Conservation (phyloP, 2,329 filamentous ascomycete species). For the Arthrobotrys entomopaga region DNA sequence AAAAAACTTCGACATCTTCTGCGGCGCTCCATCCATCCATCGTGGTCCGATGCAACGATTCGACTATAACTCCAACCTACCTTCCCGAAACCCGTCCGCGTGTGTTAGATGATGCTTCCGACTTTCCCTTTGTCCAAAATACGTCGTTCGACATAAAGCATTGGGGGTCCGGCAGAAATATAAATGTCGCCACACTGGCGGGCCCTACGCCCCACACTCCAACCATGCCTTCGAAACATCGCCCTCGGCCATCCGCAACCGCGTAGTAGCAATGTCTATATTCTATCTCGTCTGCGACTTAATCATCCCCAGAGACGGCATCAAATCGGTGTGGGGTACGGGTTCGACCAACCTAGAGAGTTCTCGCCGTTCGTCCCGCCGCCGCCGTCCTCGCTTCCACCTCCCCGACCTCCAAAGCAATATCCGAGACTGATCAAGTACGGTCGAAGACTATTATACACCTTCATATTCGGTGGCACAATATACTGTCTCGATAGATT, state of each 20-base stretch:
- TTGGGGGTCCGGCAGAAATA: slow-evolving; percentile 22
- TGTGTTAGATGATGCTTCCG: slow-evolving; percentile 37
- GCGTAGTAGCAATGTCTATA: slow-evolving; percentile 3
- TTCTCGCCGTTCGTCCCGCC: slow-evolving; percentile 79
- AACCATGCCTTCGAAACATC: slow-evolving; percentile 36
- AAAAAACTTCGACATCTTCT: neutral
- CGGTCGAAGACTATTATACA: slow-evolving; percentile 76
- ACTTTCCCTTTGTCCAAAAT: slow-evolving; percentile 8
- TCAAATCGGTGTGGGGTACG: slow-evolving; percentile 49
- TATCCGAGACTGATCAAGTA: slow-evolving; percentile 78
- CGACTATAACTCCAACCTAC: slow-evolving; percentile 3
- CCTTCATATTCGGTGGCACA: slow-evolving; percentile 70
- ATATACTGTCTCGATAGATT: slow-evolving; percentile 76
- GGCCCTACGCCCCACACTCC: slow-evolving; percentile 39
- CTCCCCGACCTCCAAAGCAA: slow-evolving; percentile 72
- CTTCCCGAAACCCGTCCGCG: slow-evolving; percentile 14
- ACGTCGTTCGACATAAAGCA: slow-evolving; percentile 13
- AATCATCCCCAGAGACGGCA: slow-evolving; percentile 41
- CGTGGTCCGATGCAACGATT: slow-evolving; percentile 12
- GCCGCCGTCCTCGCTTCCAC: slow-evolving; percentile 79
- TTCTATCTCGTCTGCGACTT: slow-evolving; percentile 20
- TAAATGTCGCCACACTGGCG: slow-evolving; percentile 40
- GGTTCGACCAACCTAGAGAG: slow-evolving; percentile 54
- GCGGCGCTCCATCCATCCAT: neutral
- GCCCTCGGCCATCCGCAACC: slow-evolving; percentile 1